These are phyloP conservation scores for Clarireedia paspali DNA, from an alignment of 2,329 filamentous ascomycete species.

Conservation along the genomic window DNA sequence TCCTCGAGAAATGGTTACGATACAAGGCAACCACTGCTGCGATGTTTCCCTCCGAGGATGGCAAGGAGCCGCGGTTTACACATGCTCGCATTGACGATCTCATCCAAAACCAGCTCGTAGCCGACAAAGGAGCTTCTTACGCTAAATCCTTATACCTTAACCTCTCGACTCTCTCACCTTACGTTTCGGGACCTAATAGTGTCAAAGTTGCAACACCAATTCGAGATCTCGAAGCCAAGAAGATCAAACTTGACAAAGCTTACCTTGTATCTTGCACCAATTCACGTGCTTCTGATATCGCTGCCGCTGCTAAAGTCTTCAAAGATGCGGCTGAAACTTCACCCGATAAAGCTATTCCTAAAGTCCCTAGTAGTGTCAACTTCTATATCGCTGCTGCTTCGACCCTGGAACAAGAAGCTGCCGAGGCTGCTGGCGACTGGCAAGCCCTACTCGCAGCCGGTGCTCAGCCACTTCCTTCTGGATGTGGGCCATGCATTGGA, in stretches of 20 bases:
- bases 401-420: conserved; percentile 62
- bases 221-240: conserved; percentile 59
- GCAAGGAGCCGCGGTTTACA: conserved; percentile 53
- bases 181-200: conserved; percentile 80
- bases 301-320: conserved; percentile 78
- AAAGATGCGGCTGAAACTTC: conserved; percentile 59
- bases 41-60: conserved; percentile 43
- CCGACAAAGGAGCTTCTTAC: conserved; percentile 73
- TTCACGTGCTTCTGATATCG: conserved; percentile 70
- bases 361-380: conserved; percentile 67
- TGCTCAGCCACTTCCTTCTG: conserved; percentile 61
- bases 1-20: conserved; percentile 66
- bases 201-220: conserved; percentile 82
- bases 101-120: conserved; percentile 54
- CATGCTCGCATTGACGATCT: conserved; percentile 69
- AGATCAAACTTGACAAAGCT: conserved; percentile 74
- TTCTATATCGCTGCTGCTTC: conserved; percentile 91
- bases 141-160: conserved; percentile 78
- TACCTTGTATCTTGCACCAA: conserved; percentile 93
- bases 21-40: conserved; percentile 67
- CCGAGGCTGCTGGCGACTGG: conserved; percentile 82
- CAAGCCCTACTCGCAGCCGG: conserved; percentile 73
- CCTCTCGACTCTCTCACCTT: conserved; percentile 75
- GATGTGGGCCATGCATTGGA: conserved; percentile 82
- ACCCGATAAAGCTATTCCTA: conserved; percentile 50